Conservation (phyloP, 495 filamentous ascomycete genomes). For the Xylaria nigripes region DNA sequence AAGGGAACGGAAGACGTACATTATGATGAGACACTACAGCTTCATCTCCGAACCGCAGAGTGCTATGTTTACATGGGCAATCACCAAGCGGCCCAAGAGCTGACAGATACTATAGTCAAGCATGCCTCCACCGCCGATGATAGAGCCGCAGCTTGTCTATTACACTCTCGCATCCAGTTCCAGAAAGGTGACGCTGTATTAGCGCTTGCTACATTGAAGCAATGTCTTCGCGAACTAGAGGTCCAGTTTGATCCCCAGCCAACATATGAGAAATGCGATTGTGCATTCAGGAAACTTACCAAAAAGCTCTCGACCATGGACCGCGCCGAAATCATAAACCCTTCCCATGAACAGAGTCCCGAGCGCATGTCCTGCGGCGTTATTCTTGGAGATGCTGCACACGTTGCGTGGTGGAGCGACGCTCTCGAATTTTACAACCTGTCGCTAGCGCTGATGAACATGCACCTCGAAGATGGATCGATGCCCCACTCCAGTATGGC, state of each 20-base stretch:
- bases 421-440: conserved; percentile 67
- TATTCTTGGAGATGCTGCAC: conserved; percentile 67
- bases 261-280: conserved; percentile 67
- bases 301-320: conserved; percentile 52
- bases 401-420: conserved; percentile 79
- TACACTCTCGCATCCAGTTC: conserved; percentile 68
- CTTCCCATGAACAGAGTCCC: conserved; percentile 44
- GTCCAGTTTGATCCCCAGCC: conserved; percentile 56
- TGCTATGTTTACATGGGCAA: conserved; percentile 69
- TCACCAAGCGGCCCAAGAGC: conserved; percentile 50
- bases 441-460: conserved; percentile 59
- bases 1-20: conserved; percentile 60
- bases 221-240: conserved; percentile 59
- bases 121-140: conserved; percentile 60
- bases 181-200: conserved; percentile 59
- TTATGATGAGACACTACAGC: conserved; percentile 73
- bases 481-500: conserved; percentile 71
- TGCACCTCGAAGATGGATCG: conserved; percentile 54
- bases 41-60: conserved; percentile 71
- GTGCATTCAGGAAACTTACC: conserved; percentile 54
- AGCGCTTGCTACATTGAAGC: conserved; percentile 59
- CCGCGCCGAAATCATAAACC: conserved; percentile 44
- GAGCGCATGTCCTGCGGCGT: conserved; percentile 58
- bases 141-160: conserved; percentile 69
- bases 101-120: conserved; percentile 56